These are phyloP conservation scores for Plantago coronopus DNA, from an alignment of 305 asterid genomes.

Conservation along the genomic window DNA sequence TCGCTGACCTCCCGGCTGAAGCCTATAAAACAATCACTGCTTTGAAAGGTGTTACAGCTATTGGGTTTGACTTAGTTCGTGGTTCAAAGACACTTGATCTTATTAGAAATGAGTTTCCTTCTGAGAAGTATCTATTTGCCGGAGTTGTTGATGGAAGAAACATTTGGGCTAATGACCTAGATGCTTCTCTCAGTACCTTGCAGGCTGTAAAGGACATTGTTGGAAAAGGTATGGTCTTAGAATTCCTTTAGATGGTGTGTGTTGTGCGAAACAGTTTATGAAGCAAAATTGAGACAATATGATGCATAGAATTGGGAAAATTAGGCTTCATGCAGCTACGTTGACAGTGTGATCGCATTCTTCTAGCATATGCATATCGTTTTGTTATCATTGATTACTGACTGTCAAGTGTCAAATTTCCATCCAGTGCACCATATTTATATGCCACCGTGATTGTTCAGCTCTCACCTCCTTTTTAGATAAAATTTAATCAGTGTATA, in stretches of 20 bases:
- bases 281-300: constrained; percentile 1
- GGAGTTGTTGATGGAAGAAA: constrained; percentile 72
- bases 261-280: not conserved
- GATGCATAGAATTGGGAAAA: constrained; percentile 1
- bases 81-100: constrained; percentile 48
- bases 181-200: constrained; percentile 48
- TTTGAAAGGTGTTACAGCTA: constrained; percentile 48
- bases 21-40: constrained; percentile 41
- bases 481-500: too few relatives aligned
- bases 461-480: too few relatives aligned
- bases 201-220: constrained; percentile 40
- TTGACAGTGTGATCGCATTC: too few relatives aligned
- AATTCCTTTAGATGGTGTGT: constrained; percentile 2
- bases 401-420: too few relatives aligned
- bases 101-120: constrained; percentile 46
- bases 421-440: too few relatives aligned
- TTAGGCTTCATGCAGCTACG: not conserved
- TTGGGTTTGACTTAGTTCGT: constrained; percentile 61
- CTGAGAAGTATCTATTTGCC: constrained; percentile 52
- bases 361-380: too few relatives aligned
- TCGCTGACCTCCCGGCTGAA: constrained; percentile 50
- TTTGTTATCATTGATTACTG: too few relatives aligned
- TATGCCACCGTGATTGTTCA: too few relatives aligned
- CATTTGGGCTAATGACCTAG: constrained; percentile 62
- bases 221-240: constrained; percentile 43